Percentiles rank a stretch among this genome's conserved stretches.
phyloP scores from a whole-genome alignment of 306 rosid genomes.

The Cucurbita moschata region DNA sequence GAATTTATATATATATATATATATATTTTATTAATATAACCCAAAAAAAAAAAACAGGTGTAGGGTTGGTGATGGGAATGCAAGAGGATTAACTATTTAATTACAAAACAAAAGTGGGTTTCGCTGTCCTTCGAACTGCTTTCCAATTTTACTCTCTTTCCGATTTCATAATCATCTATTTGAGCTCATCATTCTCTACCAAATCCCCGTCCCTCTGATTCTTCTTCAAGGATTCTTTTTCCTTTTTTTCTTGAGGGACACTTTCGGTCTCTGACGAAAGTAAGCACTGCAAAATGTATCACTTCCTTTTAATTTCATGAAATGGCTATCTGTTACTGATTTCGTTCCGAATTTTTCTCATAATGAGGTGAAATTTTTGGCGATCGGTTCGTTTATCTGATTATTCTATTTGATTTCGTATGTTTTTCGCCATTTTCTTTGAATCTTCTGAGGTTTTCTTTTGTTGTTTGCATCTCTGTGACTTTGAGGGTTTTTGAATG shows the following conservation, averaged over 20 bases:
- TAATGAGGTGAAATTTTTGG: neutral
- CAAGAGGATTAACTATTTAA: neutral
- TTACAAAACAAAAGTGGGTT: neutral
- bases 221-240: neutral
- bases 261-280: neutral
- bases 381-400: neutral
- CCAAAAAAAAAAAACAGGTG: too few species aligned
- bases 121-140: neutral
- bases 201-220: constrained; percentile 1
- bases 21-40: too few species aligned
- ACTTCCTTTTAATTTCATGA: neutral
- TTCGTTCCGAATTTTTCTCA: neutral
- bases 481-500: neutral
- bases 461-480: neutral
- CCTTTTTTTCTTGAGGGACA: neutral
- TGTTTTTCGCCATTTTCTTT: neutral
- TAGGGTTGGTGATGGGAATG: neutral
- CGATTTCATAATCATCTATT: neutral
- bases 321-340: neutral
- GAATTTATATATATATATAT: too few species aligned
- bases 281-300: neutral
- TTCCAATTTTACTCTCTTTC: neutral
- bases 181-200: neutral
- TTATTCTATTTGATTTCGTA: neutral
- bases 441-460: neutral